Evolutionary conservation across 2,329 filamentous ascomycete genomes (phyloP), one percentile per base, ranked within the genome.

Genomic region (Aspergillus aculeatinus): DNA sequence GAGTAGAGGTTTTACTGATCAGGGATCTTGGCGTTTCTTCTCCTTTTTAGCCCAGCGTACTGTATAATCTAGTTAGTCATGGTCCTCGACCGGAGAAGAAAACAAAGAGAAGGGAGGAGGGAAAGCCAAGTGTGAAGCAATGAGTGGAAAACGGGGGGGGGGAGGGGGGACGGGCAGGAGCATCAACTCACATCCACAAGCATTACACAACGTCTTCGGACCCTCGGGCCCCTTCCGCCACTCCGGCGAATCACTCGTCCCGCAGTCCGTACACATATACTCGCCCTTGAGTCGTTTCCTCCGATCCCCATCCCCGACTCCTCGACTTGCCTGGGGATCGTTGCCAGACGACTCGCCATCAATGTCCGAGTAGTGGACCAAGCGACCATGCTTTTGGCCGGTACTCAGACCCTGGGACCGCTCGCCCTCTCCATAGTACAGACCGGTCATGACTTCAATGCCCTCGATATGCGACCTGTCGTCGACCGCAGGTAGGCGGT

Each of bases 221-320:
- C 94, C 94, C 63, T 86, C 91, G 0, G 94, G 94, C 0, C 94
- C 94, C 75, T 96, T 97, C 63, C 94, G 85, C 94, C 94, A 98
- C 80, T 98, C 94, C 0, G 94, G 94, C 16, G 91, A 96, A 72
- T 97, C 93, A 47, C 96, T 83, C 0, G 92, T 97, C 81, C 94
- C 93, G 77, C 94, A 98, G 75, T 97, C 94, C 1, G 91, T 94
- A 76, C 94, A 98, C 42, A 96, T 91, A 72, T 97, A 97, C 80
- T 97, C 93, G 71, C 96, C 84, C 74, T 96, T 96, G 51, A 91
- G 80, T 74, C 96, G 96, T 81, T 96, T 88, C 74, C 89, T 96
- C 76, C 96, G 93, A 62, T 92, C 89, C 0, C 85, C 68, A 51
- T 72, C 71, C 29, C 71, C 87, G 12, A 83, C 83, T 21, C 74